phyloP scores from a whole-genome alignment of 768 basidiomycete genomes.

The Clavaria fumosa region DNA sequence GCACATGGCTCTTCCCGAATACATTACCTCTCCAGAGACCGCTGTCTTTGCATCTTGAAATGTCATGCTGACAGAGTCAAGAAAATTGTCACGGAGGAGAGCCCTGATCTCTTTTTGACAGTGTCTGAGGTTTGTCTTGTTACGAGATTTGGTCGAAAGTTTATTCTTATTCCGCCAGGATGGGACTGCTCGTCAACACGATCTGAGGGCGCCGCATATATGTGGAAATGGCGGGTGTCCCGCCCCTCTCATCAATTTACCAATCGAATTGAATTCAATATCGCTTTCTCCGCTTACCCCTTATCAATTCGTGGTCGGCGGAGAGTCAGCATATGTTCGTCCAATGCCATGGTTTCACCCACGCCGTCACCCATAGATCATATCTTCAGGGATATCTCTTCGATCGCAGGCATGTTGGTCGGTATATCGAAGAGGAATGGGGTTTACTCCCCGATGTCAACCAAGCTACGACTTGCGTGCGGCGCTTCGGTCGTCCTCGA shows the following conservation, averaged over 20 bases:
- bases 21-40: too few species aligned
- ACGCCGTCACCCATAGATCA: conserved; percentile 1
- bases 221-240: conserved; percentile 56
- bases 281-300: conserved; percentile 67
- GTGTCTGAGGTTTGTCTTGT: conserved; percentile 49
- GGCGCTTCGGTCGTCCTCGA: conserved; percentile 50
- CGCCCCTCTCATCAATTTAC: conserved; percentile 49
- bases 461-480: conserved; percentile 61
- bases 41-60: too few species aligned
- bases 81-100: conserved; percentile 64
- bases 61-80: conserved; percentile 69
- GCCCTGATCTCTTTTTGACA: conserved; percentile 60
- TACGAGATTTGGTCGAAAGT: conserved; percentile 1
- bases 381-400: conserved; percentile 56
- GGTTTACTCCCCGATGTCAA: conserved; percentile 34
- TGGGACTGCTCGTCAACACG: conserved; percentile 78
- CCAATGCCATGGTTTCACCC: neutral
- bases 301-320: conserved; percentile 75
- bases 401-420: conserved; percentile 61
- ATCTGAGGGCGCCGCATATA: conserved; percentile 54
- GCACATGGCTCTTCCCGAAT: conserved; percentile 31
- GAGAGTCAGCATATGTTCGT: conserved; percentile 61
- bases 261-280: conserved; percentile 54
- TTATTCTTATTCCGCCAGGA: conserved; percentile 31
- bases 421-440: conserved; percentile 52